Conservation (phyloP, 2,329 filamentous ascomycete genomes). For the Fusarium pseudonygamai region DNA sequence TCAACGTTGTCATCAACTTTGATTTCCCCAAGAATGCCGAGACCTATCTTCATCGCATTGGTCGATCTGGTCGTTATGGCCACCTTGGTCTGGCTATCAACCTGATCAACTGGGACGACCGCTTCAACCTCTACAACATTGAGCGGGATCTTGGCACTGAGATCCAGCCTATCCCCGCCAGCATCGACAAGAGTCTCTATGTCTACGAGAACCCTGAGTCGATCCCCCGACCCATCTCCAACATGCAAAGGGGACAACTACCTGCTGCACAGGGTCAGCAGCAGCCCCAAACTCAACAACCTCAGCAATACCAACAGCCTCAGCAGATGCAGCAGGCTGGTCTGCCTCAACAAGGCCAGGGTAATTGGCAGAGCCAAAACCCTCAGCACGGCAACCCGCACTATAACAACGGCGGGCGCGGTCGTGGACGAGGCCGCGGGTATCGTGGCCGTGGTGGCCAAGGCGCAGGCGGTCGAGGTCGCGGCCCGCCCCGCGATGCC, state of each 20-base stretch:
- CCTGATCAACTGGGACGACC: constrained; percentile 99
- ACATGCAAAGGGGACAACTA: constrained; percentile 50
- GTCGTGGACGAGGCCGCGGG: constrained; percentile 50
- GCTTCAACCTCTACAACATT: constrained; percentile 98
- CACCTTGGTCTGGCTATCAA: constrained; percentile 98
- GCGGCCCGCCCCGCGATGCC: constrained; percentile 49
- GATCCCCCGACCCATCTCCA: constrained; percentile 83
- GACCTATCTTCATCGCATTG: constrained; percentile 97
- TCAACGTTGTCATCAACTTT: constrained; percentile 99
- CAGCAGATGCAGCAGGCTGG: constrained; percentile 46
- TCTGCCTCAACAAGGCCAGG: constrained; percentile 47
- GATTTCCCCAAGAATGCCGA: constrained; percentile 99
- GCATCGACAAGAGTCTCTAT: constrained; percentile 97
- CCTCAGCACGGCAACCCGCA: constrained; percentile 50
- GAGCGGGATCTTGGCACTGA: constrained; percentile 97
- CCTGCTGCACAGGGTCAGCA: constrained; percentile 45
- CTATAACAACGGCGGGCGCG: constrained; percentile 49
- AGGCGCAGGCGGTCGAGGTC: constrained; percentile 48
- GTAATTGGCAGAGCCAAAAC: constrained; percentile 53
- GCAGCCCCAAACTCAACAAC: constrained; percentile 44
- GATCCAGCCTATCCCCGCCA: constrained; percentile 93
- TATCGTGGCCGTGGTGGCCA: constrained; percentile 53
- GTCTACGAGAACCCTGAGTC: constrained; percentile 97
- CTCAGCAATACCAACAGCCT: constrained; percentile 42
- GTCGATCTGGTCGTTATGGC: constrained; percentile 95